Evolutionary conservation across 192 early-diverging fungal species (phyloP).

Genomic region (Rhizophagus clarus): DNA sequence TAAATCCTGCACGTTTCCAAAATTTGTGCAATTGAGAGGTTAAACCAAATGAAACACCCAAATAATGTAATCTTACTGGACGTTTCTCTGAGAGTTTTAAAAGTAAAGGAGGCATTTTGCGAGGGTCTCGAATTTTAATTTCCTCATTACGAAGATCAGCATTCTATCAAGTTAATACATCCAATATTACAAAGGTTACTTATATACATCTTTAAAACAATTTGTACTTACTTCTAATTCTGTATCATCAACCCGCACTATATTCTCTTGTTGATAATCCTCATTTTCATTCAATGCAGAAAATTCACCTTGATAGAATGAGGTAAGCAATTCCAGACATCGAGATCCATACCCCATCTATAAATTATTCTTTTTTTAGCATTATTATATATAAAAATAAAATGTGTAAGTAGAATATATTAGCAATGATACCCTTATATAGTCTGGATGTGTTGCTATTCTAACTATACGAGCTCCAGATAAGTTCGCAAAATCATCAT

Average conservation of each 20-base stretch:
- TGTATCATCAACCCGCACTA: conserved; percentile 52
- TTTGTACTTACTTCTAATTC: conserved; percentile 47
- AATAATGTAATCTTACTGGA: conserved; percentile 83
- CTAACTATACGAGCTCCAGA: conserved; percentile 96
- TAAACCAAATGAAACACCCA: conserved; percentile 95
- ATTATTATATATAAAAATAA: conserved; percentile 4
- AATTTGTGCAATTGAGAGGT: conserved; percentile 91
- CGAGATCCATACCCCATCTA: conserved; percentile 94
- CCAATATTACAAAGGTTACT: neutral
- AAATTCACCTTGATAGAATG: conserved; percentile 87
- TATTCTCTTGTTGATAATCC: conserved; percentile 53
- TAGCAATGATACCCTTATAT: conserved; percentile 55
- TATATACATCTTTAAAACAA: neutral
- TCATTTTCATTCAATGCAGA: conserved; percentile 63
- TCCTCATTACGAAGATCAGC: conserved; percentile 70
- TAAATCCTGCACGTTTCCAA: conserved; percentile 90
- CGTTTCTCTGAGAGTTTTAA: conserved; percentile 82
- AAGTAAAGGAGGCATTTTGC: conserved; percentile 91
- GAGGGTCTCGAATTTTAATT: conserved; percentile 83
- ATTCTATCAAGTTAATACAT: neutral
- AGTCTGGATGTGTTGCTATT: conserved; percentile 97
- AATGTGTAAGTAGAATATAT: neutral
- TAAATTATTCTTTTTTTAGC: neutral
- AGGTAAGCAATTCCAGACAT: conserved; percentile 82
- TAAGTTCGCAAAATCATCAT: conserved; percentile 93